These are phyloP conservation scores for Umbellularia californica DNA, from an alignment of 164 flowering plant species.

Conservation along the genomic window DNA sequence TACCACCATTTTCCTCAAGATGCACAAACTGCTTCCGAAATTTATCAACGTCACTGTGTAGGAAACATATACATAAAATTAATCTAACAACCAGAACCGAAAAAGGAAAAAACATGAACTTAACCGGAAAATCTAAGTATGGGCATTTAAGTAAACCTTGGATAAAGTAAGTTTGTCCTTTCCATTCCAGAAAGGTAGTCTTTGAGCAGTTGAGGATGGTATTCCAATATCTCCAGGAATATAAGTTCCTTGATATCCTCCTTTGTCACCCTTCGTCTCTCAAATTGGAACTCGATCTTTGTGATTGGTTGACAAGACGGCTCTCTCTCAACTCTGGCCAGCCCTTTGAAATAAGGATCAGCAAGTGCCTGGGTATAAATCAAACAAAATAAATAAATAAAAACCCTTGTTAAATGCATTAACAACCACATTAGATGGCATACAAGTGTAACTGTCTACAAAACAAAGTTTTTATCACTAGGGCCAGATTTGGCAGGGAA, in stretches of 20 bases:
- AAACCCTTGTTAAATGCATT: too few species aligned
- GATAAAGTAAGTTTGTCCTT: constrained; percentile 77
- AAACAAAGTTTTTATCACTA: too few species aligned
- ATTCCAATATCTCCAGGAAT: constrained; percentile 79
- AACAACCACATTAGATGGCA: too few species aligned
- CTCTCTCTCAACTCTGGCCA: constrained; percentile 77
- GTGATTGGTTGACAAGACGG: constrained; percentile 84
- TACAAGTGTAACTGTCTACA: too few species aligned
- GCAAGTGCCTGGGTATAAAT: constrained; percentile 57
- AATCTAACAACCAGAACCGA: constrained; percentile 2
- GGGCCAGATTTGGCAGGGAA: too few species aligned
- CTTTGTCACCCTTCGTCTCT: constrained; percentile 79
- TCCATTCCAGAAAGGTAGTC: constrained; percentile 79
- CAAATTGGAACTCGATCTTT: constrained; percentile 90
- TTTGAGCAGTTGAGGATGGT: constrained; percentile 79
- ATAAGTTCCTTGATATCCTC: constrained; percentile 83
- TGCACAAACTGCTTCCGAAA: constrained; percentile 81
- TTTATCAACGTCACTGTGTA: constrained; percentile 75
- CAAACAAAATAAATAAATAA: neutral
- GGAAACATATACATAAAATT: constrained; percentile 6
- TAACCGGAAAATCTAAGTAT: too few species aligned
- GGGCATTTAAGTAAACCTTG: constrained; percentile 45
- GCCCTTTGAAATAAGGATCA: constrained; percentile 85
- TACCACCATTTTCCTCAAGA: constrained; percentile 79
- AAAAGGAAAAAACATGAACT: neutral